Percentiles rank a stretch among this genome's conserved stretches.
These are phyloP conservation scores for Hippophae gyantsensis DNA, from an alignment of 306 rosid species.

Conservation along the genomic window DNA sequence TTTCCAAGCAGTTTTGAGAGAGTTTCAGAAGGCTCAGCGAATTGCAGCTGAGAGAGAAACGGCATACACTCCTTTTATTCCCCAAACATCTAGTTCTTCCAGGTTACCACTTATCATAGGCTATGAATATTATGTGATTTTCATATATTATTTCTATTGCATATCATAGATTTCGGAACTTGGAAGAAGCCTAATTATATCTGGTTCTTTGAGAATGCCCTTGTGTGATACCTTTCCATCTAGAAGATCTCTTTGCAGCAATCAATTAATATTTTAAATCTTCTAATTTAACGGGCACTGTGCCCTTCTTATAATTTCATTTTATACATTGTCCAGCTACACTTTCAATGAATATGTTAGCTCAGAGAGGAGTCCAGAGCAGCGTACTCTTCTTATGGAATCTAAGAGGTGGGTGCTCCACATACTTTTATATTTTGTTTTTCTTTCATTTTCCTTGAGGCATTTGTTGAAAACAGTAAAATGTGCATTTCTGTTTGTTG, in stretches of 20 bases:
- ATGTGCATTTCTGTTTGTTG: not conserved
- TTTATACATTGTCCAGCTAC: conserved; percentile 39
- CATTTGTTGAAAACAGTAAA: conserved; percentile 1
- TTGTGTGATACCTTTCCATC: not conserved
- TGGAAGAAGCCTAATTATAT: not conserved
- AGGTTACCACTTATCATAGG: conserved; percentile 34
- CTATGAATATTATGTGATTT: conserved; percentile 1
- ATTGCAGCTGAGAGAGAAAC: conserved; percentile 98
- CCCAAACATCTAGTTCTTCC: conserved; percentile 62
- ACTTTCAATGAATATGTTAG: conserved; percentile 46
- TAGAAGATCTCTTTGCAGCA: conserved; percentile 2
- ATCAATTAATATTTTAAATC: not conserved
- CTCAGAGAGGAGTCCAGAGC: conserved; percentile 57
- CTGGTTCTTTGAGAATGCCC: not conserved
- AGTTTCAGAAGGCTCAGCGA: conserved; percentile 93
- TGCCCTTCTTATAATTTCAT: not conserved
- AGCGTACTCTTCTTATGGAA: conserved; percentile 71
- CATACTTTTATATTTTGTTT: not conserved
- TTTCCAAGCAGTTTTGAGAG: conserved; percentile 87
- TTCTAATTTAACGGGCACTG: not conserved
- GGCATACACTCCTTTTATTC: conserved; percentile 74
- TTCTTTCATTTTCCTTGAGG: not conserved
- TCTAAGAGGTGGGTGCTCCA: conserved; percentile 58
- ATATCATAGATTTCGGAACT: not conserved
- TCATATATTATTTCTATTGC: not conserved